Base-by-base conservation (phyloP, 352 stramenopile species). In the Pythium apleroticum region DNA sequence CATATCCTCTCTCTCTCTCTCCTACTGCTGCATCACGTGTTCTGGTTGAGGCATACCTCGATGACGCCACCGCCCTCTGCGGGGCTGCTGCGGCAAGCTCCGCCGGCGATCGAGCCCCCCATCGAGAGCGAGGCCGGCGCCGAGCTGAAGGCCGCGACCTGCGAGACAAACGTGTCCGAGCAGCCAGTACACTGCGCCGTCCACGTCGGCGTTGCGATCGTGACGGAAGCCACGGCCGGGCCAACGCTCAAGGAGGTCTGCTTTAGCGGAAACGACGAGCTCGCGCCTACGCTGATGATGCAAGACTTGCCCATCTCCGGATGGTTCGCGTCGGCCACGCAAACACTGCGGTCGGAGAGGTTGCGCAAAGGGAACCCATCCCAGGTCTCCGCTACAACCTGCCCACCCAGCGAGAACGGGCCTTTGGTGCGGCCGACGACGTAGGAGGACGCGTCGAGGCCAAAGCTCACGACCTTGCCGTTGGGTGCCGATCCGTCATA, bases 251-350 rank as follows among this genome's bases (percentile, higher is more conserved):
- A 5, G 1, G 5, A 5, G 30, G 30, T 33, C 45, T 33, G 53
- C 20, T 35, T 10, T 0, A 59, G 33, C 35, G n/a, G 12, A 11
- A 60, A 24, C 12, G 9, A 37, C 14, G 35, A 22, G 37, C 20
- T 27, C 5, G 14, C 19, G 5, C 22, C 54, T 11, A 37, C 37
- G 22, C 31, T 31, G 3, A 37, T 2, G 11, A 64, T 10, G 20
- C 57, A 64, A n/a, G 57, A 50, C 3, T 45, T 35, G 31, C 57
- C 57, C 30, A 57, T 33, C 46, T 64, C 57, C 22, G 57, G 57
- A 35, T 57, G 57, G 31, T 57, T 57, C n/a, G 35, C 43, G 46
- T 64, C 49, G 1, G 57, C 56, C 45, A 64, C 46, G 14, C 55
- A 61, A 0, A 53, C 55, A 25, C 39, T 53, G 4, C 25, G 55